phyloP scores from a whole-genome alignment of 176 grass and related monocot species.

The Bolboschoenus planiculmis region DNA sequence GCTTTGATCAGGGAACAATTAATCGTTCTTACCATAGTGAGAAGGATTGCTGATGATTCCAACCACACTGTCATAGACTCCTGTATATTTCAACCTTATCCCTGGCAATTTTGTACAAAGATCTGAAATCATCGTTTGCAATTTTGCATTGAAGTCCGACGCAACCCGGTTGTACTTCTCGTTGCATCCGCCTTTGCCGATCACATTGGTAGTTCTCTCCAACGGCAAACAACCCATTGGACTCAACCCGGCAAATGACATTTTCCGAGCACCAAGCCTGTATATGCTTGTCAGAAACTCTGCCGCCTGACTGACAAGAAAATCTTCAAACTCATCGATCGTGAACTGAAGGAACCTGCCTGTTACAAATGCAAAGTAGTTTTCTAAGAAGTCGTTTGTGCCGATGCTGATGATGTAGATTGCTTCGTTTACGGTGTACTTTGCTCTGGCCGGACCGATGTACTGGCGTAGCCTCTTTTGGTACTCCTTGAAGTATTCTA shows the following conservation, averaged over 20 bases:
- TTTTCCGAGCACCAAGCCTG: constrained; percentile 47
- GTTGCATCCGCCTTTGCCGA: constrained; percentile 42
- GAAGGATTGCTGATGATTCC: constrained; percentile 45
- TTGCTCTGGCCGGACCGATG: constrained; percentile 17
- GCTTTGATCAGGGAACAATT: not conserved
- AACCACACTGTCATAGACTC: constrained; percentile 43
- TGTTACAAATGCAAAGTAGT: constrained; percentile 62
- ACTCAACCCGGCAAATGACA: constrained; percentile 59
- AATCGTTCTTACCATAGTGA: constrained; percentile 41
- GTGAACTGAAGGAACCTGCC: constrained; percentile 54
- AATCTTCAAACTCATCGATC: constrained; percentile 47
- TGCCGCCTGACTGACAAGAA: constrained; percentile 38
- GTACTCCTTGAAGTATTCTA: constrained; percentile 88
- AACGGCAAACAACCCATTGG: constrained; percentile 76
- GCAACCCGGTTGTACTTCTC: constrained; percentile 70
- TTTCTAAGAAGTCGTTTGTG: constrained; percentile 90
- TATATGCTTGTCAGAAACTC: constrained; percentile 55
- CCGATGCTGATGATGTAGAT: constrained; percentile 73
- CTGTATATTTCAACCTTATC: constrained; percentile 36
- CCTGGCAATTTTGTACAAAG: constrained; percentile 1
- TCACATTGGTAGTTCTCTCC: constrained; percentile 41
- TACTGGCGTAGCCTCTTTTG: constrained; percentile 27
- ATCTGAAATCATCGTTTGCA: constrained; percentile 37
- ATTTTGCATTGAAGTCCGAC: constrained; percentile 58
- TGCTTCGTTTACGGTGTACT: constrained; percentile 46